Percentiles rank a stretch among this genome's conserved stretches.
These are phyloP conservation scores for Zizania latifolia DNA, from an alignment of 176 grass and related monocot species.

Conservation along the genomic window DNA sequence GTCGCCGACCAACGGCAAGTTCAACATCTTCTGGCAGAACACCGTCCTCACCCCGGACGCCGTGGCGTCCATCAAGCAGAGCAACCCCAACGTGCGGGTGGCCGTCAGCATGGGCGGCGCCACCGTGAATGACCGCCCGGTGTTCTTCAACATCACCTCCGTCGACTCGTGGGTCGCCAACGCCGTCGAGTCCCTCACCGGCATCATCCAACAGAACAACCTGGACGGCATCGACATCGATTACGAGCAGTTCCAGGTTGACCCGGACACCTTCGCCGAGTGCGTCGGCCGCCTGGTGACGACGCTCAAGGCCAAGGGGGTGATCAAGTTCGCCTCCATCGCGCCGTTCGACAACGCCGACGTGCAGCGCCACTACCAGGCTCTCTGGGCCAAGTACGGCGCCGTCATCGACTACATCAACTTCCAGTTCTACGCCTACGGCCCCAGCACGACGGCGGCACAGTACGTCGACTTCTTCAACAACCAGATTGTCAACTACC, in stretches of 20 bases:
- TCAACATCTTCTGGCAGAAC: constrained; percentile 70
- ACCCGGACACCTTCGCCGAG: constrained; percentile 57
- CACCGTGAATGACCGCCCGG: constrained; percentile 23
- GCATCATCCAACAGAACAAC: constrained; percentile 37
- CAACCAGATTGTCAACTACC: constrained; percentile 53
- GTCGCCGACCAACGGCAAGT: constrained; percentile 56
- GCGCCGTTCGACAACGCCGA: constrained; percentile 46
- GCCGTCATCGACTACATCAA: constrained; percentile 66
- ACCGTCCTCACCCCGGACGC: constrained; percentile 40
- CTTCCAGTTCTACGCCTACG: constrained; percentile 89
- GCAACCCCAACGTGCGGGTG: constrained; percentile 62
- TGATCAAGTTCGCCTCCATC: constrained; percentile 75
- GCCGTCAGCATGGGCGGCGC: constrained; percentile 66
- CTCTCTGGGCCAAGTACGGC: constrained; percentile 41
- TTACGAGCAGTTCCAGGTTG: constrained; percentile 61
- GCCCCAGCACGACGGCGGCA: constrained; percentile 32
- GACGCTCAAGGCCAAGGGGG: constrained; percentile 38
- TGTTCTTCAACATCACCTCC: constrained; percentile 56
- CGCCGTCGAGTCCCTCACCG: constrained; percentile 51
- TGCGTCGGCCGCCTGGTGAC: constrained; percentile 60
- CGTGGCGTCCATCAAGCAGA: constrained; percentile 43
- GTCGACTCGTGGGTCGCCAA: constrained; percentile 73
- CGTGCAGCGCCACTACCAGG: constrained; percentile 62
- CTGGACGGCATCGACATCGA: constrained; percentile 83
- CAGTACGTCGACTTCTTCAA: constrained; percentile 52